Base-by-base conservation (phyloP, 108 stramenopile species). In the Nitzschia sp. region DNA sequence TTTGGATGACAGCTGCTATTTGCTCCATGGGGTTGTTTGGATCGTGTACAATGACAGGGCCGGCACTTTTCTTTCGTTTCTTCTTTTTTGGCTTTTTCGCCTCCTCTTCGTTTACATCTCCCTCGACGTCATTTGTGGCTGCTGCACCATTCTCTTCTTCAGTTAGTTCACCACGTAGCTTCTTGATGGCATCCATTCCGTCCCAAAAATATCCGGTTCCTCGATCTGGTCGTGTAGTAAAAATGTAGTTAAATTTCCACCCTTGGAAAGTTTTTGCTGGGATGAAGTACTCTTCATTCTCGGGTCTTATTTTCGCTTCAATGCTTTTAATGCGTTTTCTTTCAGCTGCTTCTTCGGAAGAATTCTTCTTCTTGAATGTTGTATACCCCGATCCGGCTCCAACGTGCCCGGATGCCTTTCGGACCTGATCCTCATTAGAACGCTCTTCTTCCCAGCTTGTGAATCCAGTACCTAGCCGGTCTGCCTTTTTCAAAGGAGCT, bases 121-220 rank as follows among this genome's bases (percentile, higher is more conserved):
- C 66, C 3, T 26, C 46, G 21, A 17, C 33, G 15, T 32, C 47
- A 30, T 44, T 41, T 54, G 63, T 15, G 30, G 29, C 38, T 56
- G 16, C 48, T 1, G 1, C 3, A 17, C 15, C 41, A 8, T 1
- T 5, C 21, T 41, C 23, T 1, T n/a, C 38, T 44, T 41, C 60
- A n/a, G 41, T 16, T 21, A 64, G 38, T 54, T 78, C 60, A 16
- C 85, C 86, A 13, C 56, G 46, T 22, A 79, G 45, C 53, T 66
- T 80, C 55, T 85, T 86, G 25, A 85, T 48, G 50, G 76, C 71
- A 68, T 91, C 93, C 76, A 69, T 87, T 21, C 93, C 93, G 77
- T 94, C 92, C 92, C 92, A 94, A 72, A 84, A 94, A 63, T 94
- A 94, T 3, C 92, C 92, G 13, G 88, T 91, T n/a, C 82, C 81